Evolutionary conservation across 768 basidiomycete species (phyloP), one percentile per base, ranked within the genome.

Genomic region (Serendipita sp.): DNA sequence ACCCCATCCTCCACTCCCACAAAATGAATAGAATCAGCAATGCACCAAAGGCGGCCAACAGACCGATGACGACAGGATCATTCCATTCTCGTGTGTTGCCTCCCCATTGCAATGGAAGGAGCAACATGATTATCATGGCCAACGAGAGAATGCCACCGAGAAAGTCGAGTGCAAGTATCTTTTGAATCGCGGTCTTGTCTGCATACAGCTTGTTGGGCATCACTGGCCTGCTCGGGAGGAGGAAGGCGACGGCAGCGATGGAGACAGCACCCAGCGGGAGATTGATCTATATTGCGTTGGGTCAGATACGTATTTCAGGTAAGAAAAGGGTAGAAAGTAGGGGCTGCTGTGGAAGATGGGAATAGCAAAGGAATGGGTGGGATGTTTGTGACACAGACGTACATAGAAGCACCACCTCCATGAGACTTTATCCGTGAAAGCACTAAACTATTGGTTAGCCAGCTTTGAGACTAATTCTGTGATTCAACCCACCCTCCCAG

Each of bases 61-160:
- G 66, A 40, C 67, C 66, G 13, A 74, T 71, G 65, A 78, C 76
- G 4, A 71, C 69, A 3, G 71, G 71, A 66, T 75, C 72, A 52
- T 67, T 69, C 80, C 80, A 81, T 2, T 77, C 71, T 64, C 77
- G 76, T 3, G 70, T 69, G 66, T 76, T 75, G 1, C 79, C 79
- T n/a, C 78, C 80, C 76, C 77, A 79, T 66, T 78, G 75, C 3
- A 81, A 68, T 2, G 79, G 74, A 2, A 80, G 71, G 34, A 79
- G 70, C 13, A 79, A 70, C 62, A 71, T 73, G 4, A 75, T 75
- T 58, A 78, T 69, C 33, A 72, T 66, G 3, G 68, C 37, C n/a
- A 40, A 0, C 0, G 62, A 63, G n/a, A 45, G 34, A 16, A 40
- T 16, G 18, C 55, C 55, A 29, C 55, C 55, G 29, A 60, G 16